A percentile compares a stretch with the other conserved stretches of the same genome.
Evolutionary conservation across 1,284 basidiomycete genomes (phyloP).

Genomic region (Peniophora sp.): DNA sequence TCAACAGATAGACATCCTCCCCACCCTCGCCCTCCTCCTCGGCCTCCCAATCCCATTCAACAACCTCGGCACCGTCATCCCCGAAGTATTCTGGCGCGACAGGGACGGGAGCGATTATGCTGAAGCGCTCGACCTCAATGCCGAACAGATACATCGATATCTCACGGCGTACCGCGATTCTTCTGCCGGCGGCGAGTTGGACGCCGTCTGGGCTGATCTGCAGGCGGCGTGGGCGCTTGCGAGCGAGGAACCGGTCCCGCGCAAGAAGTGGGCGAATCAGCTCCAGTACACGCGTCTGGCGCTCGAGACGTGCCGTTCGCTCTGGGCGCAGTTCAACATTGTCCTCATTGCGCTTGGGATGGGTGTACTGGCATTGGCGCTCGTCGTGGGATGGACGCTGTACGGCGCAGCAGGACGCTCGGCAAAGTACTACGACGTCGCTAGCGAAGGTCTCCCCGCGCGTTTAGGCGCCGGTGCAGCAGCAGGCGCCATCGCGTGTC

Average conservation of each 20-base stretch:
- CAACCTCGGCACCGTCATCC: constrained; percentile 87
- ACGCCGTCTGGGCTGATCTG: constrained; percentile 48
- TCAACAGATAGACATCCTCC: constrained; percentile 93
- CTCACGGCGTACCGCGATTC: constrained; percentile 69
- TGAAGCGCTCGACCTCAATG: constrained; percentile 67
- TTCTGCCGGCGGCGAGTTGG: constrained; percentile 65
- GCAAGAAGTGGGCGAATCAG: constrained; percentile 28
- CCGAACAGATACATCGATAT: constrained; percentile 73
- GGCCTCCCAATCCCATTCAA: constrained; percentile 94
- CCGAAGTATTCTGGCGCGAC: constrained; percentile 69
- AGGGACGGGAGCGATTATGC: constrained; percentile 19
- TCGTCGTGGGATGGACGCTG: constrained; percentile 38
- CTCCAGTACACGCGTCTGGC: constrained; percentile 57
- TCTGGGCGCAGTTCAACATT: constrained; percentile 95
- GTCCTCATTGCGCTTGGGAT: constrained; percentile 69
- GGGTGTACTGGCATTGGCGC: constrained; percentile 37
- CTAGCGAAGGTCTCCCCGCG: constrained; percentile 8
- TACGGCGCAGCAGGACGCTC: constrained; percentile 35
- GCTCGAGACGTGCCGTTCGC: constrained; percentile 65
- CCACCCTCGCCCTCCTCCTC: constrained; percentile 84
- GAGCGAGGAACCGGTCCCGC: constrained; percentile 12
- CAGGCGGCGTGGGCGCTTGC: constrained; percentile 35
- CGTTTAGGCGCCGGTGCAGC: constrained; percentile 24
- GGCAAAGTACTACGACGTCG: constrained; percentile 32
- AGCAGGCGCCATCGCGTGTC: constrained; percentile 36